Conservation (phyloP, 352 stramenopile genomes). For the Thalassiosira pacifica region DNA sequence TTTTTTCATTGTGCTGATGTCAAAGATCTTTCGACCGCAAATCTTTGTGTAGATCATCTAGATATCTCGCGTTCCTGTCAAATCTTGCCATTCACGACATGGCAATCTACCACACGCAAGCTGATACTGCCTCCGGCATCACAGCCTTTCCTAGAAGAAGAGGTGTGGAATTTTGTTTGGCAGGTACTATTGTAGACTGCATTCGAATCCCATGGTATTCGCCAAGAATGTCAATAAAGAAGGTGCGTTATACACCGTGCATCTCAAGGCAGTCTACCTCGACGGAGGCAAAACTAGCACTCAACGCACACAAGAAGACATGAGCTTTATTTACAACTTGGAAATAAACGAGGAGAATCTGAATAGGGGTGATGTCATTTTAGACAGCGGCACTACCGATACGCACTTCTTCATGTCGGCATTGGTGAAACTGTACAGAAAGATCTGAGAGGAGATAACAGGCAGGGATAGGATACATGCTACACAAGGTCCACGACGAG, state of each 20-base stretch:
- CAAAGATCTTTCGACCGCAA: too few species aligned
- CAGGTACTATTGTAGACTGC: slow-evolving; percentile 86
- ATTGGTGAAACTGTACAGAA: slow-evolving; percentile 72
- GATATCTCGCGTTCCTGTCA: too few species aligned
- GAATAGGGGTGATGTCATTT: slow-evolving; percentile 87
- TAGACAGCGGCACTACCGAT: slow-evolving; percentile 90
- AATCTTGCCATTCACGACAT: too few species aligned
- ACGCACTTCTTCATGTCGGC: slow-evolving; percentile 86
- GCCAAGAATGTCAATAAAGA: slow-evolving; percentile 53
- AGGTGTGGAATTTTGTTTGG: slow-evolving; percentile 94
- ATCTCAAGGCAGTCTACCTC: slow-evolving; percentile 84
- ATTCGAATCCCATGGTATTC: slow-evolving; percentile 88
- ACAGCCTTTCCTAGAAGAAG: slow-evolving; percentile 95
- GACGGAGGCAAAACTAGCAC: slow-evolving; percentile 49
- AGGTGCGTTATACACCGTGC: slow-evolving; percentile 81
- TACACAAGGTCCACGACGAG: slow-evolving; percentile 57
- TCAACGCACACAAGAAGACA: slow-evolving; percentile 46
- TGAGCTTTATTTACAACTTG: slow-evolving; percentile 53
- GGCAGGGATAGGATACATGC: slow-evolving; percentile 65
- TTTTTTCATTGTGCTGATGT: too few species aligned
- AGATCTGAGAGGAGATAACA: slow-evolving; percentile 75
- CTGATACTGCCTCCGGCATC: slow-evolving; percentile 95
- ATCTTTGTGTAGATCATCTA: too few species aligned
- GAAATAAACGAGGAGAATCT: slow-evolving; percentile 52
- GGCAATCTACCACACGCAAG: too few species aligned